Conservation (phyloP, 2,329 filamentous ascomycete species). For the Alternaria burnsii region DNA sequence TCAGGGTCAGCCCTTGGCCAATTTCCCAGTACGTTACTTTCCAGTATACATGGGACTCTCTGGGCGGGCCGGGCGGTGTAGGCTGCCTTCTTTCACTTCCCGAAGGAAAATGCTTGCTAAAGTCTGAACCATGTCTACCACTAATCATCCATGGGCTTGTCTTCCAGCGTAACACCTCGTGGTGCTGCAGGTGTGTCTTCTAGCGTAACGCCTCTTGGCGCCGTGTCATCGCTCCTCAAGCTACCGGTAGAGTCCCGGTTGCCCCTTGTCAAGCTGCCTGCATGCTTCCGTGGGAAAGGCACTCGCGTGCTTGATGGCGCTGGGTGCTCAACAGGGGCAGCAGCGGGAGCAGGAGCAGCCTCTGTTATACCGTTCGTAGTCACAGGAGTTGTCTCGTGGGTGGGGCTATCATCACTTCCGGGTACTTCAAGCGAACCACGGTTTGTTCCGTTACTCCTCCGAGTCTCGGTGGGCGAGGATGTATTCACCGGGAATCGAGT, state of each 20-base stretch:
- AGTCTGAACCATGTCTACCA: conserved; percentile 27
- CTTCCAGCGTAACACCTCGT: conserved; percentile 72
- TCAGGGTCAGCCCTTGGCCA: conserved; percentile 3
- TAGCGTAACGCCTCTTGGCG: conserved; percentile 68
- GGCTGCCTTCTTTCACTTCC: conserved; percentile 4
- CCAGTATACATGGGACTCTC: conserved; percentile 6
- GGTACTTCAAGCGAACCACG: conserved; percentile 84
- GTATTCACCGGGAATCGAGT: conserved; percentile 81
- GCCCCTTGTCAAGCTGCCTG: conserved; percentile 45
- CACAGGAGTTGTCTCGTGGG: conserved; percentile 36
- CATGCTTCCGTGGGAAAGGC: conserved; percentile 46
- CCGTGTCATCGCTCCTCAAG: conserved; percentile 55
- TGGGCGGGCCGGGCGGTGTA: conserved; percentile 4
- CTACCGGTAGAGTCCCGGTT: conserved; percentile 53
- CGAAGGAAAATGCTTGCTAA: conserved; percentile 11
- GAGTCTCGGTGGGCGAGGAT: conserved; percentile 61
- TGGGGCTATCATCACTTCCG: conserved; percentile 61
- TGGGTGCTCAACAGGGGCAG: conserved; percentile 37
- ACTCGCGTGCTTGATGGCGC: conserved; percentile 47
- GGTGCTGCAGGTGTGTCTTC: conserved; percentile 62
- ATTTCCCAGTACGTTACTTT: background rate
- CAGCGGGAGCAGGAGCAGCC: conserved; percentile 18
- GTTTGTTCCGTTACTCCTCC: conserved; percentile 64
- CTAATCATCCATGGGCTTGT: conserved; percentile 81
- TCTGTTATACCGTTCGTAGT: conserved; percentile 52